Conservation (phyloP, 352 stramenopile species). For the Globisporangium cederbergense region DNA sequence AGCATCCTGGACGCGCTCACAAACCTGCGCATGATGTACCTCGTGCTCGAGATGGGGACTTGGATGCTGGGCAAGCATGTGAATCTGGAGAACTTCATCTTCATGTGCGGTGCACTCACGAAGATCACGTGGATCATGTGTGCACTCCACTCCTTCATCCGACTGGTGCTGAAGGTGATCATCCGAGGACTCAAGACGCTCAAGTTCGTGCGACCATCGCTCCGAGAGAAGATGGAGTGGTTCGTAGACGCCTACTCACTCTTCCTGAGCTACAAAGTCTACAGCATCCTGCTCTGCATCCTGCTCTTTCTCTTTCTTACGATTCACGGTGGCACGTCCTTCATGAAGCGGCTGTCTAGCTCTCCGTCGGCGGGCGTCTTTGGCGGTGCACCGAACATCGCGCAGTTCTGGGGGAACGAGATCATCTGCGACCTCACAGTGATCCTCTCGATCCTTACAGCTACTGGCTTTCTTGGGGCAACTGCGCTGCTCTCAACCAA, state of each 20-base stretch:
- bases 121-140: constrained; percentile 64
- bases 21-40: constrained; percentile 44
- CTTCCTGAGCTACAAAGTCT: constrained; percentile 63
- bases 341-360: background rate
- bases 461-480: constrained; percentile 23
- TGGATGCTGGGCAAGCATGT: constrained; percentile 55
- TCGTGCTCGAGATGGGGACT: constrained; percentile 40
- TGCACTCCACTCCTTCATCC: constrained; percentile 33
- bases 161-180: constrained; percentile 27
- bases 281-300: constrained; percentile 46
- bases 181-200: constrained; percentile 29
- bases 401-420: constrained; percentile 48
- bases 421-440: constrained; percentile 53
- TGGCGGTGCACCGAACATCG: constrained; percentile 20
- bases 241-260: constrained; percentile 42
- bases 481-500: constrained; percentile 30
- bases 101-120: constrained; percentile 43
- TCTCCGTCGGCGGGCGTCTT: background rate
- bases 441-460: constrained; percentile 31
- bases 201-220: constrained; percentile 24
- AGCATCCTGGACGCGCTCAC: constrained; percentile 50
- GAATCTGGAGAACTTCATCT: constrained; percentile 55
- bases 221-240: constrained; percentile 40
- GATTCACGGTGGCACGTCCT: constrained; percentile 19
- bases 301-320: constrained; percentile 38